These are phyloP conservation scores for Apophysomyces variabilis DNA, from an alignment of 371 early-diverging fungal species.

Conservation along the genomic window DNA sequence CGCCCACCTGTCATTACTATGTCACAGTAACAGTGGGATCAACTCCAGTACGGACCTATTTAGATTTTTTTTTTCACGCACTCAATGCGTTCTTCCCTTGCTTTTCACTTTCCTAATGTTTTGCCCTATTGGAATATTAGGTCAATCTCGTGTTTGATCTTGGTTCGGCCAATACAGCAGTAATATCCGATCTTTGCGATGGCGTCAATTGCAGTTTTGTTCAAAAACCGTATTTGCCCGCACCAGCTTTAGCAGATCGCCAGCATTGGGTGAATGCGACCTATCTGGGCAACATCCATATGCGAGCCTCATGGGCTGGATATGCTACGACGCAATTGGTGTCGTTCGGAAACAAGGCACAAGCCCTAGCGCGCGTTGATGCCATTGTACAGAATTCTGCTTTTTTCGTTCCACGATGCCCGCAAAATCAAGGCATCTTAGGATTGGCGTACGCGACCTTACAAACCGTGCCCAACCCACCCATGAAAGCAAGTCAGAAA, in stretches of 20 bases:
- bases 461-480: constrained; percentile 20
- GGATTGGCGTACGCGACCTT: constrained; percentile 23
- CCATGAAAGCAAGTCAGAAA: constrained; percentile 9
- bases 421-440: constrained; percentile 25
- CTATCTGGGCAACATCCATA: constrained; percentile 21
- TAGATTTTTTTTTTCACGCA: neutral
- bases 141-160: constrained; percentile 23
- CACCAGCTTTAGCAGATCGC: neutral
- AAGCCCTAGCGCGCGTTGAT: constrained; percentile 20
- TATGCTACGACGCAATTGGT: constrained; percentile 21
- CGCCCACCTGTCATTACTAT: constrained; percentile 20
- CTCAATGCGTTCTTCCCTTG: neutral
- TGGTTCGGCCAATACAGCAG: constrained; percentile 27
- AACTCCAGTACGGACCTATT: constrained; percentile 4
- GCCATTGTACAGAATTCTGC: constrained; percentile 9
- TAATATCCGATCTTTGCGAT: constrained; percentile 20
- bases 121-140: neutral
- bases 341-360: neutral
- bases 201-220: constrained; percentile 14
- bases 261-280: constrained; percentile 16
- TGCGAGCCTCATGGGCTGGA: constrained; percentile 19
- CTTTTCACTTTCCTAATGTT: no score
- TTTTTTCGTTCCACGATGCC: constrained; percentile 19
- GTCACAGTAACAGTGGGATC: constrained; percentile 17
- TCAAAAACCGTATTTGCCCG: constrained; percentile 15